Conservation (phyloP, 140 eudicot genomes). For the Stevia rebaudiana region DNA sequence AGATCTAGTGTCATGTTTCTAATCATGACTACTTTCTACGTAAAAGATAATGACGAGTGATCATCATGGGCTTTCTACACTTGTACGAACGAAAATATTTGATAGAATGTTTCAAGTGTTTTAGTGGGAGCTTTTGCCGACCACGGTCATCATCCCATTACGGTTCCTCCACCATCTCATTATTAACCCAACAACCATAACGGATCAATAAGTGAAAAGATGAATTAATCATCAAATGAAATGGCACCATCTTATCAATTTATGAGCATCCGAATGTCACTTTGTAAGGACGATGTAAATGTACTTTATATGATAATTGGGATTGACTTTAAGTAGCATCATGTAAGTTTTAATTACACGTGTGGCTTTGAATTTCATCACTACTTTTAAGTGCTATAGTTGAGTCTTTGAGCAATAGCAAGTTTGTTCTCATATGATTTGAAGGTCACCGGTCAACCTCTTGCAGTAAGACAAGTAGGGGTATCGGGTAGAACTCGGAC, state of each 20-base stretch:
- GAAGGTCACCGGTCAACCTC: too few relatives aligned
- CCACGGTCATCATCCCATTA: slow-evolving; percentile 14
- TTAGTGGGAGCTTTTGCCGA: slow-evolving; percentile 18
- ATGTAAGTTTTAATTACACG: too few relatives aligned
- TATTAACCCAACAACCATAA: slow-evolving; percentile 11
- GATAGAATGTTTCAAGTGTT: neutral
- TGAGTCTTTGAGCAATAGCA: too few relatives aligned
- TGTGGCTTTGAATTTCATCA: too few relatives aligned
- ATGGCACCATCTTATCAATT: slow-evolving; percentile 19
- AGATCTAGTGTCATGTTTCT: too few relatives aligned
- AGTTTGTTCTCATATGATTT: too few relatives aligned
- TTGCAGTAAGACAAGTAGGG: too few relatives aligned
- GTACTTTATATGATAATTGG: neutral
- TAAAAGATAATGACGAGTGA: neutral
- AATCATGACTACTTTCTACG: slow-evolving; percentile 15
- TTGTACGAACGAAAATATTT: slow-evolving; percentile 8
- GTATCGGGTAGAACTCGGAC: too few relatives aligned
- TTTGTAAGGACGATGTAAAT: slow-evolving; percentile 8
- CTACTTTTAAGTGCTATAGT: too few relatives aligned
- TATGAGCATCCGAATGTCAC: neutral
- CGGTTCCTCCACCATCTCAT: slow-evolving; percentile 3
- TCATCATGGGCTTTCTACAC: slow-evolving; percentile 22
- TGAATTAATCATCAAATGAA: slow-evolving; percentile 13
- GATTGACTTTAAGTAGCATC: neutral
- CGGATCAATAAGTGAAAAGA: neutral